A percentile compares a stretch with the other conserved stretches of the same genome.
Conservation (phyloP, 441 rosid species). For the Syzygium malaccense region DNA sequence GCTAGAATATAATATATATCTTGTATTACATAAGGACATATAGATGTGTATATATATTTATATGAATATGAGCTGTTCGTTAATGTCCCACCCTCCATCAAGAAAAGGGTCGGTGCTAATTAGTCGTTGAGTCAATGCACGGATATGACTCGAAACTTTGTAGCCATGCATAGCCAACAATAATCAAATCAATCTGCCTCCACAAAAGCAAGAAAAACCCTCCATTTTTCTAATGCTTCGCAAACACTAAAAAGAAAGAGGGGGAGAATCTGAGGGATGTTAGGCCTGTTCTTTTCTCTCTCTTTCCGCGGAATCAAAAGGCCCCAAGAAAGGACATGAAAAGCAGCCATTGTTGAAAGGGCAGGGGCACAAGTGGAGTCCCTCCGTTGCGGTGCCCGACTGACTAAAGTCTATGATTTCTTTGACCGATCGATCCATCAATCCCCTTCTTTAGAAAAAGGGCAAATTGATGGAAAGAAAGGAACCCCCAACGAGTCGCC, state of each 20-base stretch:
- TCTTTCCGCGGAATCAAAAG: constrained; percentile 1
- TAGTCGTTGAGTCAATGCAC: neutral
- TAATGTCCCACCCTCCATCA: neutral
- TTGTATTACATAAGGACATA: neutral
- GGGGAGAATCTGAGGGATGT: neutral
- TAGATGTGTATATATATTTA: neutral
- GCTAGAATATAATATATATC: neutral
- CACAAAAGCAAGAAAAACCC: neutral
- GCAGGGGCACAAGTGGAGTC: neutral
- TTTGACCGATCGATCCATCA: neutral
- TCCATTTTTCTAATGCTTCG: neutral
- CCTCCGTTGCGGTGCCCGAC: neutral
- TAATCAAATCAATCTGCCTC: neutral
- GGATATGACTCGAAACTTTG: neutral
- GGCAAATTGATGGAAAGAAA: neutral
- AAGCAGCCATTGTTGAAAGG: constrained; percentile 41
- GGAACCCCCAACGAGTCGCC: neutral
- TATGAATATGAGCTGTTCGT: neutral
- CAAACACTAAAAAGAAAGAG: neutral
- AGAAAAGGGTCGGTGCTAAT: neutral
- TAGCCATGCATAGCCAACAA: neutral
- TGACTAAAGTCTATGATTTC: neutral
- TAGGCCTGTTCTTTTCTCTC: constrained; percentile 8
- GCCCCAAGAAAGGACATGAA: constrained; percentile 5
- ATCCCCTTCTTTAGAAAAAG: neutral